Conservation (phyloP, 306 rosid genomes). For the Senna siamea region DNA sequence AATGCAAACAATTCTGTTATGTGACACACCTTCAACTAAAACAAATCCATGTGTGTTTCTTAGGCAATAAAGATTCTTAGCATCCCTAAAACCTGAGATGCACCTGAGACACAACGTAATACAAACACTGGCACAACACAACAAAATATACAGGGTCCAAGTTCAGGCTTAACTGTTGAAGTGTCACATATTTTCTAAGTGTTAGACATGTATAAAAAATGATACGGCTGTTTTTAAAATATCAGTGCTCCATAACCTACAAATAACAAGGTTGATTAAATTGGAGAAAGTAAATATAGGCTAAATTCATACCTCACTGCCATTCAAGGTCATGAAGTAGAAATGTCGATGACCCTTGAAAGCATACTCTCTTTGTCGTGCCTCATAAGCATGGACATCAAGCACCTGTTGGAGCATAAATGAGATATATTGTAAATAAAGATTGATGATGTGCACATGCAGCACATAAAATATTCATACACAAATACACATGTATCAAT, state of each 20-base stretch:
- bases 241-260: neutral
- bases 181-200: neutral
- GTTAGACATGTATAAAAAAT: neutral
- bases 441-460: slow-evolving; percentile 27
- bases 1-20: slow-evolving; percentile 10
- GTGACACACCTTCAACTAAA: slow-evolving; percentile 15
- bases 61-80: neutral
- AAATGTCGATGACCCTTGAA: slow-evolving; percentile 93
- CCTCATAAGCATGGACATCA: slow-evolving; percentile 81
- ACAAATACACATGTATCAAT: slow-evolving; percentile 28
- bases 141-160: neutral
- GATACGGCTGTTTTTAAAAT: neutral
- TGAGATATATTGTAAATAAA: slow-evolving; percentile 28
- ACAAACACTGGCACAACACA: neutral
- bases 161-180: no score
- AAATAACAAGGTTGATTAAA: slow-evolving; percentile 14
- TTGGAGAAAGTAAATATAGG: slow-evolving; percentile 6
- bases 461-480: slow-evolving; percentile 14
- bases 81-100: slow-evolving; percentile 12
- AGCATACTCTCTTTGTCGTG: slow-evolving; percentile 93
- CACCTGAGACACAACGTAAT: neutral
- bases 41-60: neutral
- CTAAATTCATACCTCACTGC: slow-evolving; percentile 78
- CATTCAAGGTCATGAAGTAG: slow-evolving; percentile 98
- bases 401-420: slow-evolving; percentile 73